phyloP scores from a whole-genome alignment of 257 asterid species.

The Misopates orontium region DNA sequence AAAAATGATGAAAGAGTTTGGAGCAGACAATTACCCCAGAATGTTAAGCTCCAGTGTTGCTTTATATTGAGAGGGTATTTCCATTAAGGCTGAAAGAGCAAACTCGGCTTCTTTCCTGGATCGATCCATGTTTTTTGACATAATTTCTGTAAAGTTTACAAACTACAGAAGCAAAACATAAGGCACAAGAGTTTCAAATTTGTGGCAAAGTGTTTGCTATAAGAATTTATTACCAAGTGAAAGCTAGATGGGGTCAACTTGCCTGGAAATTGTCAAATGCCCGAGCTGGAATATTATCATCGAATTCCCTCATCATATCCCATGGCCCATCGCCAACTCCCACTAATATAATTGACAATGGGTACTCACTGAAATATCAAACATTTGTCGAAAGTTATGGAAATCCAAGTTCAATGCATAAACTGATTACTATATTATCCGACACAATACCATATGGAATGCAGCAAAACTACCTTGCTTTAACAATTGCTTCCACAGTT shows the following conservation, averaged over 20 bases:
- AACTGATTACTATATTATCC: constrained; percentile 83
- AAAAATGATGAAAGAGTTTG: neutral
- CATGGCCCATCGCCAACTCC: constrained; percentile 29
- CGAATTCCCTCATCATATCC: constrained; percentile 22
- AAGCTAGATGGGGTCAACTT: constrained; percentile 13
- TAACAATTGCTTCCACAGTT: constrained; percentile 80
- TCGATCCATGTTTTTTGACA: constrained; percentile 66
- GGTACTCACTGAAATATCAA: constrained; percentile 39
- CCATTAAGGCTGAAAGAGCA: constrained; percentile 94
- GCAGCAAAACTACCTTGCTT: constrained; percentile 93
- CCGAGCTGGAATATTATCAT: constrained; percentile 49
- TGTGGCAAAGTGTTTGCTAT: too few species aligned
- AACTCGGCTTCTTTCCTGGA: constrained; percentile 92
- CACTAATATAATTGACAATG: constrained; percentile 54
- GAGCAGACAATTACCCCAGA: constrained; percentile 77
- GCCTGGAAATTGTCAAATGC: constrained; percentile 63
- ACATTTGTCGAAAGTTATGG: constrained; percentile 3
- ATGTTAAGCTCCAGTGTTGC: constrained; percentile 89
- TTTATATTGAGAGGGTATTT: constrained; percentile 90
- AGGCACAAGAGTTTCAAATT: too few species aligned
- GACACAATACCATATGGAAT: constrained; percentile 64
- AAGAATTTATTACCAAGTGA: neutral
- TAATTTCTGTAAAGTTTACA: constrained; percentile 87
- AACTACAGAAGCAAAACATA: constrained; percentile 44
- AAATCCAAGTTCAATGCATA: constrained; percentile 62